phyloP scores from a whole-genome alignment of 2,329 filamentous ascomycete genomes.

The Chrysosporium queenslandicum region DNA sequence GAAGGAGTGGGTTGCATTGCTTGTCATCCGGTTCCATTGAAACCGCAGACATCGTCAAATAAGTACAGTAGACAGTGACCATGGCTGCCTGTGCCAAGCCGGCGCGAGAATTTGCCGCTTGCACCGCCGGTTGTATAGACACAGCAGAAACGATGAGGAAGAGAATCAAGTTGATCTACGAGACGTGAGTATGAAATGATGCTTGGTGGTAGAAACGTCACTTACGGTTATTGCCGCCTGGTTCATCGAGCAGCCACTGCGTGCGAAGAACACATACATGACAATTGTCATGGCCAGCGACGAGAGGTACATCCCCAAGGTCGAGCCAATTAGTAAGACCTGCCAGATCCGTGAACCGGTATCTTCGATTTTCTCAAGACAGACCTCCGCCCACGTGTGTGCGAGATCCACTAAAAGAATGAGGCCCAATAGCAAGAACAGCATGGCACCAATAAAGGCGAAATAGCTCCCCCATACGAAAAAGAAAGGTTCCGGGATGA shows the following conservation, averaged over 20 bases:
- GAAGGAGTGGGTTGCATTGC: slow-evolving; percentile 82
- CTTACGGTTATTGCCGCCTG: slow-evolving; percentile 76
- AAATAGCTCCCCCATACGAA: slow-evolving; percentile 94
- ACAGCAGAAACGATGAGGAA: slow-evolving; percentile 70
- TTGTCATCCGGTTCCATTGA: slow-evolving; percentile 97
- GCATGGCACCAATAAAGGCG: slow-evolving; percentile 73
- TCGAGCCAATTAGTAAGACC: slow-evolving; percentile 78
- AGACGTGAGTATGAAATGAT: slow-evolving; percentile 17
- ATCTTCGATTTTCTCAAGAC: slow-evolving; percentile 83
- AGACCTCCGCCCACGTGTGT: slow-evolving; percentile 95
- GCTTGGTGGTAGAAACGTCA: slow-evolving; percentile 7
- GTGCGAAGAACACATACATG: slow-evolving; percentile 95
- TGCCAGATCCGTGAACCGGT: slow-evolving; percentile 79
- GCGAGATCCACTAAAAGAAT: slow-evolving; percentile 90
- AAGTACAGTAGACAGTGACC: slow-evolving; percentile 96
- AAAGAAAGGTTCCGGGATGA: slow-evolving; percentile 93
- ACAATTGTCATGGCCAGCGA: slow-evolving; percentile 89
- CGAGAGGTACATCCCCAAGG: slow-evolving; percentile 82
- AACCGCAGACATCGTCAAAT: slow-evolving; percentile 94
- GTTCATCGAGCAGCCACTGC: slow-evolving; percentile 79
- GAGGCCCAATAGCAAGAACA: slow-evolving; percentile 86
- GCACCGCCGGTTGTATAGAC: slow-evolving; percentile 80
- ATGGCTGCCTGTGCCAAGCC: slow-evolving; percentile 95
- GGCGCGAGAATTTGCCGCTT: slow-evolving; percentile 85
- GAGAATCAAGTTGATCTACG: slow-evolving; percentile 68